Conservation (phyloP, 2,329 filamentous ascomycete genomes). For the Apiospora koreana region DNA sequence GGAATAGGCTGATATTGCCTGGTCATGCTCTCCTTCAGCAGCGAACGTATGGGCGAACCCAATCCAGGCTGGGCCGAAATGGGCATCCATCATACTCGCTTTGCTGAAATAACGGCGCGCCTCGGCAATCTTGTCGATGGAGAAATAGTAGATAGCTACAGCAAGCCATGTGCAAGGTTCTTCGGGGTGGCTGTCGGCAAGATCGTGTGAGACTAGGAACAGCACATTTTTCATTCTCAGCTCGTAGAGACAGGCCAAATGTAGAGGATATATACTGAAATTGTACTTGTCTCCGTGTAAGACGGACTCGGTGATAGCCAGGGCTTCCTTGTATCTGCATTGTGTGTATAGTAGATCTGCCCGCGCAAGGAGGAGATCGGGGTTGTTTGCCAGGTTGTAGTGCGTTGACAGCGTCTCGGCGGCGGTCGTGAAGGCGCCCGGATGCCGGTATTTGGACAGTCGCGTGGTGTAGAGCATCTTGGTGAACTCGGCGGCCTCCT, state of each 20-base stretch:
- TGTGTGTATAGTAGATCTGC: conserved; percentile 93
- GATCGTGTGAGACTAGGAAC: conserved; percentile 88
- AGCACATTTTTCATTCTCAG: conserved; percentile 83
- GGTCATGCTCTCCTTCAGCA: conserved; percentile 95
- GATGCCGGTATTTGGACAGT: conserved; percentile 92
- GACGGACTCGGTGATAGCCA: conserved; percentile 81
- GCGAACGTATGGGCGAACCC: conserved; percentile 98
- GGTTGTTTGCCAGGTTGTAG: conserved; percentile 83
- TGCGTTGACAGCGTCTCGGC: conserved; percentile 91
- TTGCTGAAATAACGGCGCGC: conserved; percentile 96
- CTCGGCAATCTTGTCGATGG: conserved; percentile 86
- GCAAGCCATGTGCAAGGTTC: conserved; percentile 93
- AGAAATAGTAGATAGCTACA: conserved; percentile 92
- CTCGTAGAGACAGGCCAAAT: conserved; percentile 89
- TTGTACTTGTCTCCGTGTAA: conserved; percentile 85
- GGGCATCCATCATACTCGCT: conserved; percentile 94
- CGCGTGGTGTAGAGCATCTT: conserved; percentile 96
- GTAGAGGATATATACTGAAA: conserved; percentile 84
- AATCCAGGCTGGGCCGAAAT: conserved; percentile 97
- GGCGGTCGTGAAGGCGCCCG: conserved; percentile 77
- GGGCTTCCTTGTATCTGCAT: conserved; percentile 86
- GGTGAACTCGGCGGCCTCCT: conserved; percentile 91
- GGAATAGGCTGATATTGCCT: conserved; percentile 96
- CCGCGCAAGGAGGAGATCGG: conserved; percentile 85
- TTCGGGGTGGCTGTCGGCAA: conserved; percentile 87